phyloP scores from a whole-genome alignment of 441 rosid species.

The Populus hybrid region DNA sequence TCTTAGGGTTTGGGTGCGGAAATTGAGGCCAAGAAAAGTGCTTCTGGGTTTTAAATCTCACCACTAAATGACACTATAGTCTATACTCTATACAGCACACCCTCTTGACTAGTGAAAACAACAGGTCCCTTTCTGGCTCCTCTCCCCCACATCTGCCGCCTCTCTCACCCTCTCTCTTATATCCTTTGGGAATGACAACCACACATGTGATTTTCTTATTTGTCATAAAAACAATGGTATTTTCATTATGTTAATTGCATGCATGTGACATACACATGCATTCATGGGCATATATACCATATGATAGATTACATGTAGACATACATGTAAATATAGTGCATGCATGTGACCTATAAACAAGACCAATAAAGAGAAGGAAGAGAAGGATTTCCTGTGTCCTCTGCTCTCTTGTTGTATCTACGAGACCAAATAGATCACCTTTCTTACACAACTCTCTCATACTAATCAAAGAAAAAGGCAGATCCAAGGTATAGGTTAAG shows the following conservation, averaged over 20 bases:
- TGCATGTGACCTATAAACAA: slow-evolving; percentile 12
- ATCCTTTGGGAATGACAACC: slow-evolving; percentile 52
- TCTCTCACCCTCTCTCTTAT: slow-evolving; percentile 20
- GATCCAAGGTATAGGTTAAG: slow-evolving; percentile 49
- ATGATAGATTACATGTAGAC: slow-evolving; percentile 6
- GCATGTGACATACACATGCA: background rate
- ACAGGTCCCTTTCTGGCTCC: slow-evolving; percentile 70
- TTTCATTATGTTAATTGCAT: background rate
- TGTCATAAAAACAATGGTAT: slow-evolving; percentile 1
- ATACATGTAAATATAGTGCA: background rate
- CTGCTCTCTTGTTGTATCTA: slow-evolving; percentile 13
- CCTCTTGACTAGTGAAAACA: slow-evolving; percentile 65
- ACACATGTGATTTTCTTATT: slow-evolving; percentile 25
- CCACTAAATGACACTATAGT: slow-evolving; percentile 13
- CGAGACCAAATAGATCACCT: slow-evolving; percentile 21
- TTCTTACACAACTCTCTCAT: slow-evolving; percentile 26
- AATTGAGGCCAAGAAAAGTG: slow-evolving; percentile 29
- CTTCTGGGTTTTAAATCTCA: slow-evolving; percentile 15
- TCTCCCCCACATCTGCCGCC: slow-evolving; percentile 62
- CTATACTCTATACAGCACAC: slow-evolving; percentile 12
- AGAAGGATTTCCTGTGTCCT: slow-evolving; percentile 10
- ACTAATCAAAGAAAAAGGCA: slow-evolving; percentile 26
- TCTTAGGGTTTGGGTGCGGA: slow-evolving; percentile 40
- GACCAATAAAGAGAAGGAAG: slow-evolving; percentile 12
- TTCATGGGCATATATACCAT: slow-evolving; percentile 1